Conservation (phyloP, 805 yeast species). For the Vanderwaltozyma polyspora region DNA sequence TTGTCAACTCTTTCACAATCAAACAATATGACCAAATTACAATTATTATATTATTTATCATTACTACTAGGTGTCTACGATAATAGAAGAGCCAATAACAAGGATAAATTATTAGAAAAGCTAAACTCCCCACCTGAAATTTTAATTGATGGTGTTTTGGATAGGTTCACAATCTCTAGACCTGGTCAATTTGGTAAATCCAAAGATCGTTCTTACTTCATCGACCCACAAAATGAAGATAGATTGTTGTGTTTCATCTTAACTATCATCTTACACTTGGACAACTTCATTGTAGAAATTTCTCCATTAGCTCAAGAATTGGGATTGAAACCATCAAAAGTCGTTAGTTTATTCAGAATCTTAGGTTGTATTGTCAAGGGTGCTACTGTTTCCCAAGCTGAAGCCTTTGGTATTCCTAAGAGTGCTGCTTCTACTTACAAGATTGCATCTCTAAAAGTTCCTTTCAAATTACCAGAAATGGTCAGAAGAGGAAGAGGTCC, state of each 20-base stretch:
- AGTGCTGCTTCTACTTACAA: constrained; percentile 52
- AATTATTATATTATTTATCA: constrained; percentile 70
- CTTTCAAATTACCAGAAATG: constrained; percentile 80
- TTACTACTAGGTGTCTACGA: constrained; percentile 69
- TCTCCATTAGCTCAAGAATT: constrained; percentile 79
- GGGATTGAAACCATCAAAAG: constrained; percentile 63
- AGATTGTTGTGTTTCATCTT: constrained; percentile 71
- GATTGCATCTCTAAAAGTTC: constrained; percentile 75
- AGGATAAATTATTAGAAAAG: constrained; percentile 45
- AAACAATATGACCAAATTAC: constrained; percentile 46
- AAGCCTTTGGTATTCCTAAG: constrained; percentile 57
- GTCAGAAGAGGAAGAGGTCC: constrained; percentile 48
- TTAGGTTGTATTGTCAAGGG: constrained; percentile 73
- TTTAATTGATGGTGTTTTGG: constrained; percentile 59
- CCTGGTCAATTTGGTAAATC: constrained; percentile 59
- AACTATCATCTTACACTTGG: constrained; percentile 62
- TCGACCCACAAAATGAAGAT: constrained; percentile 85
- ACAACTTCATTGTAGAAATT: constrained; percentile 62
- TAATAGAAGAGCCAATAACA: constrained; percentile 54
- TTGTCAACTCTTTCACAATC: constrained; percentile 31
- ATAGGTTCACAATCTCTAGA: constrained; percentile 56
- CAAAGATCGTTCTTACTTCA: constrained; percentile 62
- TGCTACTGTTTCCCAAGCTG: constrained; percentile 64
- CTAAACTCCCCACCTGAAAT: constrained; percentile 63
- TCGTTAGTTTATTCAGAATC: constrained; percentile 59